Percentiles rank a stretch among this genome's conserved stretches.
Evolutionary conservation across 2,329 filamentous ascomycete species (phyloP).

Genomic region (Thielaviopsis euricoi): DNA sequence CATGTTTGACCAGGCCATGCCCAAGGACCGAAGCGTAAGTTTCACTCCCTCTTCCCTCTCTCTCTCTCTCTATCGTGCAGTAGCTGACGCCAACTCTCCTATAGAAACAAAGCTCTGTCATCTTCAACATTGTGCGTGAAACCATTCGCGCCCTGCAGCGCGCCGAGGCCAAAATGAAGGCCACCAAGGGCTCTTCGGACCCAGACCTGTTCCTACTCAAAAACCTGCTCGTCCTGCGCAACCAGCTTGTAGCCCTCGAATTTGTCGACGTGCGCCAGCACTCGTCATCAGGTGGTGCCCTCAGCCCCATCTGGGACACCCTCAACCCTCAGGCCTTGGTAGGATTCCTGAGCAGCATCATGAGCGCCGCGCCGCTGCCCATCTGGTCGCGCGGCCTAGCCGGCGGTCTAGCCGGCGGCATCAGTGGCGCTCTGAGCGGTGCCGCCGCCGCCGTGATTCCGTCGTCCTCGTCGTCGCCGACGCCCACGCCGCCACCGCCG

Average conservation of each 20-base stretch:
- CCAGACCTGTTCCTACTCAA: conserved; percentile 86
- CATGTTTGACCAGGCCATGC: conserved; percentile 49
- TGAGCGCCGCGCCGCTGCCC: conserved; percentile 29
- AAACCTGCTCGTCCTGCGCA: conserved; percentile 87
- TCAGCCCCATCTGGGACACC: conserved; percentile 48
- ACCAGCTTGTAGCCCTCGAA: conserved; percentile 89
- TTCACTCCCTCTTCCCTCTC: too few species aligned
- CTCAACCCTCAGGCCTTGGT: conserved; percentile 40
- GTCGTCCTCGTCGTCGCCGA: background rate
- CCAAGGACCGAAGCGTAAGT: conserved; percentile 44
- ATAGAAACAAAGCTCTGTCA: conserved; percentile 34
- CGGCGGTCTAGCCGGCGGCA: conserved; percentile 12
- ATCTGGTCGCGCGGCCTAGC: conserved; percentile 25
- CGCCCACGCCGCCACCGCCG: background rate
- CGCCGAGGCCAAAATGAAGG: conserved; percentile 55
- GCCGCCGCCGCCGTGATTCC: conserved; percentile 19
- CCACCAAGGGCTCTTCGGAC: conserved; percentile 45
- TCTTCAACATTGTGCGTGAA: conserved; percentile 67
- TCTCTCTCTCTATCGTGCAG: too few species aligned
- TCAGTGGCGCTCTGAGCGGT: conserved; percentile 15
- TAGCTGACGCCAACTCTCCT: too few species aligned
- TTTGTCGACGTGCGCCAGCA: conserved; percentile 54
- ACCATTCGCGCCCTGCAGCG: conserved; percentile 70
- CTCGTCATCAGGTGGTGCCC: conserved; percentile 23
- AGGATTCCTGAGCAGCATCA: conserved; percentile 40